Evolutionary conservation across 495 filamentous ascomycete species (phyloP).

Genomic region (Trichodelitschia bisporula): DNA sequence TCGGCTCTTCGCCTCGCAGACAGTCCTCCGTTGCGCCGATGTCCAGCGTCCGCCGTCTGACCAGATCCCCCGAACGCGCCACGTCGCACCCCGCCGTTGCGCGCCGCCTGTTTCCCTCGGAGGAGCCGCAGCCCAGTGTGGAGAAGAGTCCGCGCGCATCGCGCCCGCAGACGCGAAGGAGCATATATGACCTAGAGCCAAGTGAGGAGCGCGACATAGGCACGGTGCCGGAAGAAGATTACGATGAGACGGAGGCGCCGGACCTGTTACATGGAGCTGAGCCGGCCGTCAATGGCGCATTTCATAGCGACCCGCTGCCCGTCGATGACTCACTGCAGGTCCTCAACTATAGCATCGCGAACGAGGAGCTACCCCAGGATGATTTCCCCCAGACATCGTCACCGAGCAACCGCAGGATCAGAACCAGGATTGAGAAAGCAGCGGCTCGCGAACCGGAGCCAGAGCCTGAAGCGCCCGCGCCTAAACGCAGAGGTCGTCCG

Average conservation of each 20-base stretch:
- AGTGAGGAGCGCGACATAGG: neutral
- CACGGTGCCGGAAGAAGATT: neutral
- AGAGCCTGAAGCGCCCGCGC: no score
- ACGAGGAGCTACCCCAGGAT: no score
- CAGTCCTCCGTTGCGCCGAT: conserved; percentile 1
- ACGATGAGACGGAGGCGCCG: neutral
- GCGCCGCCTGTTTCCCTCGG: neutral
- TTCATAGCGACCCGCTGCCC: no score
- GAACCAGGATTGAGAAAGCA: no score
- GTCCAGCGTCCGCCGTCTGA: neutral
- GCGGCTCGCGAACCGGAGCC: no score
- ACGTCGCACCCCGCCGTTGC: neutral
- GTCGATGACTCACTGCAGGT: no score
- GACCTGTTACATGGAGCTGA: neutral
- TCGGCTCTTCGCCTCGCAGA: conserved; percentile 1
- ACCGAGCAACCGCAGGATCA: no score
- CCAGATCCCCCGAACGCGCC: neutral
- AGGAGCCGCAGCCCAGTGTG: neutral
- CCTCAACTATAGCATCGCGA: no score
- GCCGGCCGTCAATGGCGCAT: neutral
- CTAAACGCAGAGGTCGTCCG: no score
- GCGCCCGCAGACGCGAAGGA: neutral
- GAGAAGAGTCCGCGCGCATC: conserved; percentile 1
- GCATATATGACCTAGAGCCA: neutral
- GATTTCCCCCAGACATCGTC: no score